A percentile compares a stretch with the other conserved stretches of the same genome.
These are phyloP conservation scores for Micractinium conductrix DNA, from an alignment of 139 green algal genomes.

Conservation along the genomic window DNA sequence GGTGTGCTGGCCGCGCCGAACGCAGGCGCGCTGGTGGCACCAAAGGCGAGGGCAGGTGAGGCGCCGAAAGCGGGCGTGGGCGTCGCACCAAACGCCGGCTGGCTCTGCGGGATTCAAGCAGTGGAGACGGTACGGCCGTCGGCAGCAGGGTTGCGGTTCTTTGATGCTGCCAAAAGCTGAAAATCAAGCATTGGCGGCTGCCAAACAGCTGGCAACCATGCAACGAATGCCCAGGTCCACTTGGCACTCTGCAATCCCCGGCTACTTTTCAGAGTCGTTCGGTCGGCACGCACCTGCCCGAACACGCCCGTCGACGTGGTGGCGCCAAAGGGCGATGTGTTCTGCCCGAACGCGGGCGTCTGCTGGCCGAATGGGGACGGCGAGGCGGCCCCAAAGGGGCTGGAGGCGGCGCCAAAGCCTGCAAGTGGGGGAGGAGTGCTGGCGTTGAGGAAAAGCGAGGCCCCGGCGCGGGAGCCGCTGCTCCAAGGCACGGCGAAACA, in stretches of 20 bases:
- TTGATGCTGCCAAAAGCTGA: no score
- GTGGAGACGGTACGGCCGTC: not conserved
- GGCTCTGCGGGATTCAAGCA: constrained; percentile 15
- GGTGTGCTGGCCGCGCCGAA: constrained; percentile 52
- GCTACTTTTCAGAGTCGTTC: no score
- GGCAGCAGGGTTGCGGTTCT: no score
- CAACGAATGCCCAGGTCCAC: no score
- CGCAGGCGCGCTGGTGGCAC: constrained; percentile 10
- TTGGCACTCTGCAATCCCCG: no score
- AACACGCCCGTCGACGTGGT: constrained; percentile 42
- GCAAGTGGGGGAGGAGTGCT: not conserved
- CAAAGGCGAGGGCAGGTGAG: constrained; percentile 57
- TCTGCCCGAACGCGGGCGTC: constrained; percentile 8
- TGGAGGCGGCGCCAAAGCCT: constrained; percentile 31
- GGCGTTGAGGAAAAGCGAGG: not conserved
- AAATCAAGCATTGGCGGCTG: no score
- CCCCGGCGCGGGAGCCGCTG: not conserved
- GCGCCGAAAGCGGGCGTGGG: constrained; percentile 46
- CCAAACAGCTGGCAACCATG: no score
- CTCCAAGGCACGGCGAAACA: not conserved
- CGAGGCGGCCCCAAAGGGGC: constrained; percentile 39
- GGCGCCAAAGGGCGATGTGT: constrained; percentile 50
- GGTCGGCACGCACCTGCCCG: constrained; percentile 35
- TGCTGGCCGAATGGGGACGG: constrained; percentile 44
- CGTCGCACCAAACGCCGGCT: not conserved